Conservation (phyloP, 2,329 filamentous ascomycete species). For the Neodidymelliopsis sp. region DNA sequence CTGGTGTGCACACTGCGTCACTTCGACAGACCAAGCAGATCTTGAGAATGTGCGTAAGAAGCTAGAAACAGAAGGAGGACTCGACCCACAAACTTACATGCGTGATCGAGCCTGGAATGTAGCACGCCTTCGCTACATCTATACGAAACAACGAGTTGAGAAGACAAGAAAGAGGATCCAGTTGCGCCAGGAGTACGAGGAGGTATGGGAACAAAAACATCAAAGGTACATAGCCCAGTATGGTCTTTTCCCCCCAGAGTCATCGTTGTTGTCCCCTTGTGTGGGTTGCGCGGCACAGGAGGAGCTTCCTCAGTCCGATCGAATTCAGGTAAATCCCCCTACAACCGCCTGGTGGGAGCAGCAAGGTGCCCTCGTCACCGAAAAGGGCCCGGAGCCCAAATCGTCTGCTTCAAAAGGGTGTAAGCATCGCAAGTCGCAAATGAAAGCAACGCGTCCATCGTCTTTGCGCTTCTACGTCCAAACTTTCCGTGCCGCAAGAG, state of each 20-base stretch:
- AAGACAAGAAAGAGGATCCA: conserved; percentile 22
- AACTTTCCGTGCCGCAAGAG: conserved; percentile 9
- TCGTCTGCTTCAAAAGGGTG: conserved; percentile 1
- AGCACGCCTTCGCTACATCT: conserved; percentile 26
- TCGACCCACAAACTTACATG: conserved; percentile 15
- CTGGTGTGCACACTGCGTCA: conserved; percentile 28
- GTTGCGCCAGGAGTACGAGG: conserved; percentile 32
- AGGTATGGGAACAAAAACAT: conserved; percentile 32
- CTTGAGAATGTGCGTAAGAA: conserved; percentile 20
- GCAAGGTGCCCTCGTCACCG: conserved; percentile 18
- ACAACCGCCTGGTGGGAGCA: conserved; percentile 36
- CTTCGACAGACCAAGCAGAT: conserved; percentile 21
- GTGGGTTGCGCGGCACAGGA: background rate
- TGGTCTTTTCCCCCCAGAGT: background rate
- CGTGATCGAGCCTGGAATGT: conserved; percentile 29
- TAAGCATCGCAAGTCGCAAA: background rate
- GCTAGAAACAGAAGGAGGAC: conserved; percentile 26
- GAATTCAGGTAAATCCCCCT: background rate
- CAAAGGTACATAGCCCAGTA: background rate
- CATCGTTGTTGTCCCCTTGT: background rate
- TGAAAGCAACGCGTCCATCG: conserved; percentile 9
- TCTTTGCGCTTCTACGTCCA: conserved; percentile 22
- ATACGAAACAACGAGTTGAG: conserved; percentile 22
- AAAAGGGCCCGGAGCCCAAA: conserved; percentile 3
- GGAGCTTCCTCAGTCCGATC: background rate